Conservation (phyloP, 2,329 filamentous ascomycete species). For the Colletotrichum noveboracense region DNA sequence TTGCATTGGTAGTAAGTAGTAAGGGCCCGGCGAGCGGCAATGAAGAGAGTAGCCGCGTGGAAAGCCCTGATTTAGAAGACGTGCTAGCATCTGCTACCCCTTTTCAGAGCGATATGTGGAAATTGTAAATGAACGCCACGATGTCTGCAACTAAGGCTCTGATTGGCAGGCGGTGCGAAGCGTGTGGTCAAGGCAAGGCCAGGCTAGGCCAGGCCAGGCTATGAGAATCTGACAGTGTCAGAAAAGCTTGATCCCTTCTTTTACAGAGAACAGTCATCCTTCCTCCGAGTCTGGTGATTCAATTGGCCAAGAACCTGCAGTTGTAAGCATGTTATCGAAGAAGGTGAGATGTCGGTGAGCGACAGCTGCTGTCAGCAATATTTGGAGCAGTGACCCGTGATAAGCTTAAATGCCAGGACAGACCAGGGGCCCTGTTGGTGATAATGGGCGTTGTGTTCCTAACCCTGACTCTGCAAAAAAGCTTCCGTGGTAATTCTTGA, state of each 20-base stretch:
- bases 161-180: background rate
- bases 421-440: background rate
- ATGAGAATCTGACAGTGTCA: background rate
- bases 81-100: background rate
- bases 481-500: background rate
- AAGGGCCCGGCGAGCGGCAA: background rate
- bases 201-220: background rate
- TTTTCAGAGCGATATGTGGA: background rate
- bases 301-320: background rate
- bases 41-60: background rate
- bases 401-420: constrained; percentile 1
- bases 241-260: constrained; percentile 7
- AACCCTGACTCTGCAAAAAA: background rate
- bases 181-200: background rate
- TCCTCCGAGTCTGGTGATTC: background rate
- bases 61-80: background rate
- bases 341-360: background rate
- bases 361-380: background rate
- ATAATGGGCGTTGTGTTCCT: background rate
- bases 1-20: background rate
- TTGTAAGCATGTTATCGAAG: background rate
- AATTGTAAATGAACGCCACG: constrained; percentile 1
- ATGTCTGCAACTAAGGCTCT: background rate
- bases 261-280: background rate
- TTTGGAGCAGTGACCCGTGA: background rate